phyloP scores from a whole-genome alignment of 352 stramenopile species.

The Pythium guiyangense region DNA sequence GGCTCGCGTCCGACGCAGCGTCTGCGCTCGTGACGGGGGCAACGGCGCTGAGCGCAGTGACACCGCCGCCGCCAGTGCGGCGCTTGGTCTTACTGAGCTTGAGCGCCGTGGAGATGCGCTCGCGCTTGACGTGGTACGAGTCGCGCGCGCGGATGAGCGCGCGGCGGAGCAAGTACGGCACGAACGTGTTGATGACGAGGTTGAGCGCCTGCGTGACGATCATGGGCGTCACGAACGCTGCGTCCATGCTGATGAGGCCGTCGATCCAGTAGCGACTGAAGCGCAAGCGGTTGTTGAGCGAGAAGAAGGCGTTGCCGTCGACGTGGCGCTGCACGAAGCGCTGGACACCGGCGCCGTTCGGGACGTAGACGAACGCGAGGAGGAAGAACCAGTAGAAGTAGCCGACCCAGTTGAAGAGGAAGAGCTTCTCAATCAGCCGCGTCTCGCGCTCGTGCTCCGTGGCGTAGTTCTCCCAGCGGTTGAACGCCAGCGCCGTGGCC shows the following conservation, averaged over 20 bases:
- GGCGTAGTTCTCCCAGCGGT: slow-evolving; percentile 60
- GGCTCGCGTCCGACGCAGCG: slow-evolving; percentile 5
- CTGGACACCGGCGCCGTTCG: slow-evolving; percentile 45
- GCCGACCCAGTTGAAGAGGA: slow-evolving; percentile 68
- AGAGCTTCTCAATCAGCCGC: slow-evolving; percentile 57
- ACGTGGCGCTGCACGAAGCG: slow-evolving; percentile 32
- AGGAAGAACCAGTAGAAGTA: slow-evolving; percentile 77
- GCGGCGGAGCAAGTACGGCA: slow-evolving; percentile 42
- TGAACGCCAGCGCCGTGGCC: slow-evolving; percentile 41
- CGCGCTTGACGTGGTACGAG: slow-evolving; percentile 51
- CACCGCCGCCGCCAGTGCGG: neutral
- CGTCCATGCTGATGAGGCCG: slow-evolving; percentile 57
- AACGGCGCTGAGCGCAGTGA: neutral
- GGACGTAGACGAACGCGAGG: slow-evolving; percentile 57
- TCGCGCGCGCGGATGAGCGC: slow-evolving; percentile 42
- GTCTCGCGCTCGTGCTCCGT: slow-evolving; percentile 49
- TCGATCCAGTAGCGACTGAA: slow-evolving; percentile 63
- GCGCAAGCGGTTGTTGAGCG: slow-evolving; percentile 28
- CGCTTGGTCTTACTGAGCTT: slow-evolving; percentile 14
- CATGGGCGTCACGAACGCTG: slow-evolving; percentile 61
- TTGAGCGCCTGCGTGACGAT: slow-evolving; percentile 70
- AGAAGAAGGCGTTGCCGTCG: slow-evolving; percentile 32
- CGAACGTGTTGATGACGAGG: slow-evolving; percentile 63
- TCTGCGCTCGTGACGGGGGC: neutral
- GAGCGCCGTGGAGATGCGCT: slow-evolving; percentile 27